Base-by-base conservation (phyloP, 2,329 filamentous ascomycete species). In the Nemania sp. region DNA sequence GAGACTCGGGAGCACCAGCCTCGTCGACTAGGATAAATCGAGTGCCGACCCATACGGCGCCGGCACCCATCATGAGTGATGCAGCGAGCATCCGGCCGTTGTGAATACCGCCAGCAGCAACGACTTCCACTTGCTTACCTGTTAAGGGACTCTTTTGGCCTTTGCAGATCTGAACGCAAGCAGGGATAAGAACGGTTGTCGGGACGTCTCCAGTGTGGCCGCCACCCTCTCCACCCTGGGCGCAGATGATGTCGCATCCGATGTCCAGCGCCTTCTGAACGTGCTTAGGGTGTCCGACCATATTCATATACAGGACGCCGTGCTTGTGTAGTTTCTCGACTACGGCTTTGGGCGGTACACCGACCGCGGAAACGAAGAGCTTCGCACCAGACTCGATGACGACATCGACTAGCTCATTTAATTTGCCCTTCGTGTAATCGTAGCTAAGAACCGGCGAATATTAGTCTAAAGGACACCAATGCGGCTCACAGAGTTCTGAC, bases 211-310 rank as follows among this genome's bases (percentile, higher is more conserved):
- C 94, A 12, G 91, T 97, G 80, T 97, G 92, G 64, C 94, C 94
- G 72, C 94, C 94, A 61, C 94, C 94, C 79, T 99, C 94, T 66
- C 94, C 93, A 71, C 94, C 94, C 79, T 99, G 94, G 47, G 94
- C 94, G 79, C 93, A 97, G 78, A 99, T 97, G 68, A 99, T 89
- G 75, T 99, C 94, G 65, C 86, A 90, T 62, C 92, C 94, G 54
- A 92, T 83, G 45, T 93, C 91, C 59, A 99, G 82, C 75, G 91
- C 95, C 82, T 97, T 99, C 77, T 91, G 83, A 61, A 96, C 93
- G 78, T 99, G 94, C 86, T 99, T 99, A 70, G 94, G 93, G 82
- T 99, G 94, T 64, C 94, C 94, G 72, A 99, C 92, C 94, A 99
- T 99, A 86, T 99, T 99, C 94, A 97, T 97, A 82, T 95, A 96